Evolutionary conservation across 495 filamentous ascomycete species (phyloP), one percentile per base, ranked within the genome.

Genomic region (Corynascus novoguineensis): DNA sequence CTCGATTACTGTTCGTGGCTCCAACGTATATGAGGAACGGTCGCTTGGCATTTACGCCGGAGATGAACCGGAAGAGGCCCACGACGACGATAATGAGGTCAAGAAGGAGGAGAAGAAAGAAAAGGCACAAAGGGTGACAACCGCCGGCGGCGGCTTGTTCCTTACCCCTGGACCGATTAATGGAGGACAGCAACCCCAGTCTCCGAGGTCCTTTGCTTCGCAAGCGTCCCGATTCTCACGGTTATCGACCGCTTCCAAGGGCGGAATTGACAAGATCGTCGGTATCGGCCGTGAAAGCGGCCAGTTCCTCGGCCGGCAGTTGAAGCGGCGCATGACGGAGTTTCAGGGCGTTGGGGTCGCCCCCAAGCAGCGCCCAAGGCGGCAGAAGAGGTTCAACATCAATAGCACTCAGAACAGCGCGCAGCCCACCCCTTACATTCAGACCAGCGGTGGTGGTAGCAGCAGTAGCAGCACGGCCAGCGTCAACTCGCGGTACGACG

Each of bases 1-100:
- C 29, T 86, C 86, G 17, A 88, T 91, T 58, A 85, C 80, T 14
- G 81, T 90, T 64, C 78, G 87, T 12, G 75, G 80, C 28, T 81
- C 80, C 24, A 86, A 86, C 60, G 78, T 81, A 5, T 86, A 85
- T 57, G 83, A 86, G 63, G 87, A 90, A 67, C 80, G 79, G 7
- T 78, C 77, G 1, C 75, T 89, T 1, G 86, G 86, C n/a, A 82
- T 89, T 44, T 89, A 88, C 61, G 67, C 72, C 5, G 74, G 79
- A 22, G 79, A 84, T 21, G 63, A 67, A 15, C 41, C 50, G 1
- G 27, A 28, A 4, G 19, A 7, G n/a, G n/a, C n/a, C n/a, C n/a
- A n/a, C 14, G 21, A 17, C 29, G 21, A n/a, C 25, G 9, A 53
- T 63, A 69, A 50, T 8, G 51, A 55, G 45, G 11, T 55, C 45